Evolutionary conservation across 1,139 yeast species (phyloP), one percentile per base, ranked within the genome.

Genomic region (Scheffersomyces segobiensis): DNA sequence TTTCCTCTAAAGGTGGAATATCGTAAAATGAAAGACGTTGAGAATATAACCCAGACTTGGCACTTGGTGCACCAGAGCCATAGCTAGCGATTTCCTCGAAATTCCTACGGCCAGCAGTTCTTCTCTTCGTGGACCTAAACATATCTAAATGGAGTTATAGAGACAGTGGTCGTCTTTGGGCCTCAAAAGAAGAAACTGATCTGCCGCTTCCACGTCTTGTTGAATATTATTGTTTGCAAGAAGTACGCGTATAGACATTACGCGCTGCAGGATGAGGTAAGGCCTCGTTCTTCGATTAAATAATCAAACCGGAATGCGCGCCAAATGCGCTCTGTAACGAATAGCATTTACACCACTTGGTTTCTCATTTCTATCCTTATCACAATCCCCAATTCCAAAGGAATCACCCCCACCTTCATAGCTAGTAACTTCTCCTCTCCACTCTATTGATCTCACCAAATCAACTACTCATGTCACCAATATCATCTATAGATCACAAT

Each of bases 101-200:
- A 73, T 89, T 89, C 64, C 86, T 82, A 62, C 96, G 82, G 6
- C 92, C 92, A 6, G 90, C 87, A 3, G 91, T 87, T 71, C 93
- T 84, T 76, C 93, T 84, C 71, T 89, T 89, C 19, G 86, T 79
- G 66, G 87, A 92, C 73, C 95, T 82, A 68, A 89, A 89, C 97
- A 90, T 90, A 5, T 32, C 42, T 14, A 17, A 12, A 24, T 24
- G 32, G 32, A 7, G 12, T 2, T 32, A 7, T 32, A 12, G 17
- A 12, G 42, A 32, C 42, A 12, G 42, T 2, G 12, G 14, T 14
- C 4, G 8, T 32, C 42, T 14, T 14, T 32, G 42, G 8, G 8
- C 17, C 42, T 32, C 42, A 12, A 17, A 32, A 32, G 32, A 46
- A 52, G 8, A 6, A 39, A 12, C 8, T 32, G 20, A 20, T 7